Evolutionary conservation across 192 early-diverging fungal genomes (phyloP), one percentile per base, ranked within the genome.

Genomic region (Cladochytrium replicatum): DNA sequence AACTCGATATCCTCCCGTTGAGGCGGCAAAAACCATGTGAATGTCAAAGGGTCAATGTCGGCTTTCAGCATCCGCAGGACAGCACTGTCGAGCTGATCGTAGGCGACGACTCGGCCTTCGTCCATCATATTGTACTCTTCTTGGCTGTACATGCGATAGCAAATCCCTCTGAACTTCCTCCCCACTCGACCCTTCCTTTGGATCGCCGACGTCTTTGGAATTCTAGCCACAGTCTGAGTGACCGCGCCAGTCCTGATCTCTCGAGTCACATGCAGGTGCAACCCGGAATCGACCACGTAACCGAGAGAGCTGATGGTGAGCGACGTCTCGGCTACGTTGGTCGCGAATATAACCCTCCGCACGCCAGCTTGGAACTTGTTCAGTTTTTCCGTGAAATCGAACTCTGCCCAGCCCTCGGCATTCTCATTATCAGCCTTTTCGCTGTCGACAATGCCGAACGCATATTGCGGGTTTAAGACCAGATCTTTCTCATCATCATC

Each of bases 111-210:
- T n/a, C n/a, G n/a, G n/a, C n/a, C n/a, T n/a, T n/a, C n/a, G n/a
- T n/a, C n/a, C n/a, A n/a, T n/a, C n/a, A n/a, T n/a, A n/a, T n/a
- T n/a, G n/a, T n/a, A n/a, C n/a, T 79, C 89, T 2, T 87, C 87
- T 15, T 75, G 78, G 29, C 82, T 85, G 48, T 81, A 92, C 24
- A 92, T 52, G 17, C 89, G 70, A 60, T 89, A 89, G 63, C 89
- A 89, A 54, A 87, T 86, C 45, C 89, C 89, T 23, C 85, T 86
- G 6, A 85, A 86, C 9, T 85, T 86, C 49, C 87, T 72, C 31
- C 87, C 87, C n/a, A 85, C 87, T 64, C 87, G 84, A 51, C 87
- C 87, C 46, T 83, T 72, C 52, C 87, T 78, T 73, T 88, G 87
- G 63, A 76, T 76, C 17, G 87, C 81, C 32, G 83, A 80, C 2